Conservation (phyloP, 2,329 filamentous ascomycete species). For the Cyanodermella asteris region DNA sequence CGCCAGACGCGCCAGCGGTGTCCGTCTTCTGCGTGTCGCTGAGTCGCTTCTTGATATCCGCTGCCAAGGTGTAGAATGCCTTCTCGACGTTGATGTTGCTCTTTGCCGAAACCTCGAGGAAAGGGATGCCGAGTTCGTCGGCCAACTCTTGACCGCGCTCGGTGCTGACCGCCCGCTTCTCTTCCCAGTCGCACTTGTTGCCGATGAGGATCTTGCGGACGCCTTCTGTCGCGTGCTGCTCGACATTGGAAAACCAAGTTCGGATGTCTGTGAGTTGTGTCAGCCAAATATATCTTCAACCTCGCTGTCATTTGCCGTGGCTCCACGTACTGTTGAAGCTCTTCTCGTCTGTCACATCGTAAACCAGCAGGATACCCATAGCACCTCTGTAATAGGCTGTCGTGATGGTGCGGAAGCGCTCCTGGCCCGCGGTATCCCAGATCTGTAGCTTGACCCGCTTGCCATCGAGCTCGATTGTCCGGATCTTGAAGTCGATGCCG, state of each 20-base stretch:
- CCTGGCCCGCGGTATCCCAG: constrained; percentile 97
- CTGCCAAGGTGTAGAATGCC: constrained; percentile 85
- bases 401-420: constrained; percentile 95
- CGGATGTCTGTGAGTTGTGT: constrained; percentile 52
- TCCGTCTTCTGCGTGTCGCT: constrained; percentile 78
- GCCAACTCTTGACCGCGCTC: constrained; percentile 85
- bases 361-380: constrained; percentile 94
- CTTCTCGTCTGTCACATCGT: constrained; percentile 92
- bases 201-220: constrained; percentile 99
- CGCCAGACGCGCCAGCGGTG: constrained; percentile 32
- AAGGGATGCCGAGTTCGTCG: constrained; percentile 89
- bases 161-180: constrained; percentile 85
- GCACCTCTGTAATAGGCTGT: constrained; percentile 96
- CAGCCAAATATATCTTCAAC: constrained; percentile 5
- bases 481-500: constrained; percentile 99
- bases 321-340: constrained; percentile 70
- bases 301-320: too few relatives aligned
- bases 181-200: constrained; percentile 99
- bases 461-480: constrained; percentile 94
- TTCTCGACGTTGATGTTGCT: constrained; percentile 99
- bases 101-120: constrained; percentile 96
- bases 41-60: constrained; percentile 95
- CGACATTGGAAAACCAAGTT: constrained; percentile 98
- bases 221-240: constrained; percentile 92
- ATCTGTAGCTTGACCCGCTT: constrained; percentile 99